phyloP scores from a whole-genome alignment of 257 asterid species.

The Solanum piurae region DNA sequence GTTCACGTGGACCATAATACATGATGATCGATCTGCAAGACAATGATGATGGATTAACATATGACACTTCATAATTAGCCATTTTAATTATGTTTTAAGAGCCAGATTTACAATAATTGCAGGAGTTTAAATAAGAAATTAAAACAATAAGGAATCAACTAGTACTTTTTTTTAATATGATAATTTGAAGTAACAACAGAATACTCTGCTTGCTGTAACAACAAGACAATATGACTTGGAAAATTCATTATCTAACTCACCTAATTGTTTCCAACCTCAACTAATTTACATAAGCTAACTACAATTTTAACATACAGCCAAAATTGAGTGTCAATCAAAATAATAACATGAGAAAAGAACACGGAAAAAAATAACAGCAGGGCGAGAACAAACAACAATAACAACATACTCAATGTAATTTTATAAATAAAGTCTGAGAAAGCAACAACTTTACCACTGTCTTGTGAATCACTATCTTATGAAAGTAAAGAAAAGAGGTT shows the following conservation, averaged over 20 bases:
- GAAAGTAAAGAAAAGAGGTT: neutral
- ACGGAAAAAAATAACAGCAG: neutral
- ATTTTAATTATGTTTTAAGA: too few relatives aligned
- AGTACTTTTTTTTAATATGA: too few relatives aligned
- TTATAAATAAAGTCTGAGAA: neutral
- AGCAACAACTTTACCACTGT: neutral
- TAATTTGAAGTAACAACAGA: neutral
- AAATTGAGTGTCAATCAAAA: neutral
- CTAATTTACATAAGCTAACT: slow-evolving; percentile 1
- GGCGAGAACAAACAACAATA: neutral
- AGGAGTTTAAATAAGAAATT: neutral
- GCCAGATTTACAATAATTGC: neutral
- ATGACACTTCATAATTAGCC: neutral
- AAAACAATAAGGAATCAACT: neutral
- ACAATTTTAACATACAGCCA: neutral
- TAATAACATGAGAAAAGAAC: neutral
- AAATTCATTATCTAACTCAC: neutral
- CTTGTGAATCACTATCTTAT: too few relatives aligned
- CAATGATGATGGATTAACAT: neutral
- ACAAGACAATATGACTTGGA: neutral
- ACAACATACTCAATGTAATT: neutral
- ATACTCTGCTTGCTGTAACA: neutral
- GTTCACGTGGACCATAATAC: neutral
- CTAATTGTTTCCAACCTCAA: neutral
- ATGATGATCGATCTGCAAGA: neutral